Conservation (phyloP, 176 grass and related monocot genomes). For the Tillandsia leiboldiana region DNA sequence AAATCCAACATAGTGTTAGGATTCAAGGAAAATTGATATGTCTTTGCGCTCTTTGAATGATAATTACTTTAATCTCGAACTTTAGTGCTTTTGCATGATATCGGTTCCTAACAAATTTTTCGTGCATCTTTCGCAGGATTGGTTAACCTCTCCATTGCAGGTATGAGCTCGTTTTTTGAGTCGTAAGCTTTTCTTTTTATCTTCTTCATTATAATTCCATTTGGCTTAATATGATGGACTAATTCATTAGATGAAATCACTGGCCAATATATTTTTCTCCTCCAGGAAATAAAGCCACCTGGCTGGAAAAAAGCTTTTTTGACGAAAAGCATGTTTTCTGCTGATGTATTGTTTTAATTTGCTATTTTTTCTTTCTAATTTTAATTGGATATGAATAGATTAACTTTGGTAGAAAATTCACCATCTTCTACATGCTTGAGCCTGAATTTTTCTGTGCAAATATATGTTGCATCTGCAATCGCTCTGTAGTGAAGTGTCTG, state of each 20-base stretch:
- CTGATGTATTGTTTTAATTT: too few species aligned
- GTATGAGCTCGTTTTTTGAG: slow-evolving; percentile 24
- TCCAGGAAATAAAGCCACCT: not conserved
- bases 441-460: not conserved
- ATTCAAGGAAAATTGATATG: not conserved
- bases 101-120: slow-evolving; percentile 20
- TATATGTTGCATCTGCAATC: too few species aligned
- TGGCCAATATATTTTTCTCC: not conserved
- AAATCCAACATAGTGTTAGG: not conserved
- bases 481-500: too few species aligned
- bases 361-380: too few species aligned
- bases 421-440: not conserved
- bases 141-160: slow-evolving; percentile 63
- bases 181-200: not conserved
- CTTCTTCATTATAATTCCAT: not conserved
- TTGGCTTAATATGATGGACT: not conserved
- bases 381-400: not conserved
- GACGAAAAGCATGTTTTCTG: not conserved
- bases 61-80: not conserved
- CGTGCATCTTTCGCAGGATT: slow-evolving; percentile 42
- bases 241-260: not conserved
- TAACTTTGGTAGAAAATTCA: not conserved
- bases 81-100: not conserved
- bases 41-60: not conserved
- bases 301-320: not conserved